Evolutionary conservation across 306 rosid genomes (phyloP), one percentile per base, ranked within the genome.

Genomic region (Chamaecrista fasciculata): DNA sequence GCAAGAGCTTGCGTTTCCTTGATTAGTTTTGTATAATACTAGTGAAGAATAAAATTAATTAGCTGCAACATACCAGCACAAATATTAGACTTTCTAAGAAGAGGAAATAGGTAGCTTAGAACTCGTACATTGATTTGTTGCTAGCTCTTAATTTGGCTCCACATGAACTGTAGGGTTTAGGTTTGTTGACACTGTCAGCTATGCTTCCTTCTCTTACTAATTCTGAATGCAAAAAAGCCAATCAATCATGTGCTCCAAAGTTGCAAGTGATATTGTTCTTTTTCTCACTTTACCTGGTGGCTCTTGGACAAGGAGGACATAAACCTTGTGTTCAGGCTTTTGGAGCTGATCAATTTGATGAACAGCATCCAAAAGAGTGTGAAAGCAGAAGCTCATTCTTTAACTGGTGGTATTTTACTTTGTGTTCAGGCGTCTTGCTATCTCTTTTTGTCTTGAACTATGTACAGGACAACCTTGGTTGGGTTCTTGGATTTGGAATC

Each of bases 271-370:
- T 55, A 2, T 55, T 55, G 39, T 55, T 55, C 62, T 55, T 55
- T 11, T 26, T 18, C 4, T 34, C 62, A 25, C 62, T 55, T 55
- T 55, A 55, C 39, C 12, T 55, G 39, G 37, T 28, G 62, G 62
- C 62, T 37, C 62, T 26, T 55, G 62, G 62, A 26, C 39, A 55
- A 55, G 62, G 62, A 26, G 62, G 62, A 55, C 62, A 55, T 26
- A 26, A 55, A 19, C 62, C 62, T 14, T 55, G 62, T 55, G 39
- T 55, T 26, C 62, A 26, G n/a, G 39, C 62, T 25, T 55, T 55
- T 55, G 62, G 39, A 15, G 62, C 62, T 0, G 62, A 55, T 55
- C 62, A 55, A 14, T 55, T 55, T 55, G 62, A 55, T 55, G 62
- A 28, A 55, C 62, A 55, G 6, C 62, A 26, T 25, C 62, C 62